Conservation (phyloP, 257 asterid genomes). For the Ocimum tenuiflorum region DNA sequence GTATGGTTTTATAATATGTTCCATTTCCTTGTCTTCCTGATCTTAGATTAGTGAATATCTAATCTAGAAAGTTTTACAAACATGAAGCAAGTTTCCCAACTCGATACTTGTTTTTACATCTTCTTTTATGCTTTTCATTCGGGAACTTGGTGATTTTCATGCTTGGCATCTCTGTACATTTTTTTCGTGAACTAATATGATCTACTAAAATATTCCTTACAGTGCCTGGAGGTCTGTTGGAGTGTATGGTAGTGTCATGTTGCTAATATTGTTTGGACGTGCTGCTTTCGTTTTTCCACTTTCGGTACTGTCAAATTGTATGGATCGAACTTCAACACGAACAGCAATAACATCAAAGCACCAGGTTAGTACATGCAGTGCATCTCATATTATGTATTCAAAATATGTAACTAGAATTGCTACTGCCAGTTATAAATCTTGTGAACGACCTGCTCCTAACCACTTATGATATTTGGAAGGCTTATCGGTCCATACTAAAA, state of each 20-base stretch:
- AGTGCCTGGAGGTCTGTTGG: constrained; percentile 51
- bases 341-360: constrained; percentile 54
- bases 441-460: neutral
- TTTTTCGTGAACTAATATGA: neutral
- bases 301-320: constrained; percentile 60
- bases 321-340: constrained; percentile 46
- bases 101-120: too few species aligned
- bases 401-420: neutral
- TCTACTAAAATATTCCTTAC: constrained; percentile 12
- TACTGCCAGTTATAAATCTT: too few species aligned
- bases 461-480: too few species aligned
- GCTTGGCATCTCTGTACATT: neutral
- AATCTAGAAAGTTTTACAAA: too few species aligned
- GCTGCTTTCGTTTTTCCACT: constrained; percentile 93
- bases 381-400: neutral
- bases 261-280: constrained; percentile 70
- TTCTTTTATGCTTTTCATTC: neutral
- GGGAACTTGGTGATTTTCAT: neutral
- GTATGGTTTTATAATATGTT: too few species aligned
- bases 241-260: constrained; percentile 44
- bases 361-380: constrained; percentile 43
- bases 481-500: neutral
- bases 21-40: neutral
- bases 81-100: too few species aligned
- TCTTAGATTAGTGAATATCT: too few species aligned